Percentiles rank a stretch among this genome's conserved stretches.
These are phyloP conservation scores for Wickerhamiella domercqiae DNA, from an alignment of 805 yeast species.

Conservation along the genomic window DNA sequence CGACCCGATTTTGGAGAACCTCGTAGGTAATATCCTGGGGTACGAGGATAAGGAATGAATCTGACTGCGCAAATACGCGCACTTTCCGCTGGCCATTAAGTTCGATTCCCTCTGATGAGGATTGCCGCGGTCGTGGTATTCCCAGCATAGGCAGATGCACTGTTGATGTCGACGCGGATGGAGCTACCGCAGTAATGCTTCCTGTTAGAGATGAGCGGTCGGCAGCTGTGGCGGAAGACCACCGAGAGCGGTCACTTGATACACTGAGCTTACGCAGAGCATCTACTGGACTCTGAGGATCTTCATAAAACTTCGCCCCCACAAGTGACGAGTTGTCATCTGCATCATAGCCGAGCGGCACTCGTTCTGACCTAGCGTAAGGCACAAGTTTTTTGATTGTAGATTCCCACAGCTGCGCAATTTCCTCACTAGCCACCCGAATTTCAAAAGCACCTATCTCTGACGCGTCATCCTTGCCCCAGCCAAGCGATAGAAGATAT, in stretches of 20 bases:
- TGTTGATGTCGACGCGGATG: slow-evolving; percentile 1
- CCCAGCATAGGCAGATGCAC: not conserved
- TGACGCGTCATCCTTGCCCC: slow-evolving; percentile 42
- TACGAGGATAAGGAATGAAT: slow-evolving; percentile 48
- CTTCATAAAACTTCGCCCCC: slow-evolving; percentile 10
- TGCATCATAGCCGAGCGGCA: not conserved
- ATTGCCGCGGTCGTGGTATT: slow-evolving; percentile 1
- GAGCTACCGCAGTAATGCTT: not conserved
- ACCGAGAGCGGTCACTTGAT: not conserved
- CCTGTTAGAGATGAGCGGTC: not conserved
- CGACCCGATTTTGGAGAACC: slow-evolving; percentile 43
- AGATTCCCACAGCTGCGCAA: slow-evolving; percentile 61
- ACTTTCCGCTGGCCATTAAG: slow-evolving; percentile 21
- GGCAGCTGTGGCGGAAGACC: slow-evolving; percentile 1
- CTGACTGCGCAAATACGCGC: slow-evolving; percentile 23
- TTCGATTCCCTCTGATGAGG: slow-evolving; percentile 2
- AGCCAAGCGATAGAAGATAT: slow-evolving; percentile 20
- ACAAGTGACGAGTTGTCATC: not conserved
- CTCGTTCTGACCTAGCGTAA: not conserved
- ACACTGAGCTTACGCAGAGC: slow-evolving; percentile 13
- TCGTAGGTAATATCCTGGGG: slow-evolving; percentile 36
- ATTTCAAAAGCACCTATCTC: slow-evolving; percentile 79
- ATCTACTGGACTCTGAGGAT: slow-evolving; percentile 10
- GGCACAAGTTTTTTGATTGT: slow-evolving; percentile 17
- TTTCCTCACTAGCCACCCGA: slow-evolving; percentile 71